These are phyloP conservation scores for Mrakia hoshinonis DNA, from an alignment of 768 basidiomycete species.

Conservation along the genomic window DNA sequence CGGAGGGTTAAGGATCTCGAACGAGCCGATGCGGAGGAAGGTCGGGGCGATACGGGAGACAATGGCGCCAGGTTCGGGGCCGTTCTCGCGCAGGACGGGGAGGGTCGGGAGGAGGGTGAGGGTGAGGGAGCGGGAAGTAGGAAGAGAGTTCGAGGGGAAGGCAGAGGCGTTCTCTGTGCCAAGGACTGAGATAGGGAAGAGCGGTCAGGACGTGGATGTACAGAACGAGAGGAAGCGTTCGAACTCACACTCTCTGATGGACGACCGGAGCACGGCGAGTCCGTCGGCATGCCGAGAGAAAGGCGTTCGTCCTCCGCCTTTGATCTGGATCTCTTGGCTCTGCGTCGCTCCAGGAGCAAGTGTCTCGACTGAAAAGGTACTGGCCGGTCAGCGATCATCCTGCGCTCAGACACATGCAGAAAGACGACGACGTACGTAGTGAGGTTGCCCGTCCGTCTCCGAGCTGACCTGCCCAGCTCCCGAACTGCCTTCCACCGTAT, in stretches of 20 bases:
- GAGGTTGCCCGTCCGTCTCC: constrained; percentile 95
- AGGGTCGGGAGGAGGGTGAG: constrained; percentile 58
- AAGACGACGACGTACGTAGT: constrained; percentile 48
- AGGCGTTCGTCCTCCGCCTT: constrained; percentile 87
- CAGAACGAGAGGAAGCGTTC: neutral
- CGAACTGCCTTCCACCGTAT: constrained; percentile 47
- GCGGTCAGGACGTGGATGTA: neutral
- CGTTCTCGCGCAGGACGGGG: constrained; percentile 61
- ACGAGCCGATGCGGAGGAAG: constrained; percentile 82
- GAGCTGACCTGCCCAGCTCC: constrained; percentile 71
- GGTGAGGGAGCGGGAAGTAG: constrained; percentile 56
- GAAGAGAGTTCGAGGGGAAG: neutral
- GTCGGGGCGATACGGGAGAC: constrained; percentile 76
- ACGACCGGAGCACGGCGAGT: constrained; percentile 86
- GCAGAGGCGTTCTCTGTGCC: constrained; percentile 67
- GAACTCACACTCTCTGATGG: constrained; percentile 64
- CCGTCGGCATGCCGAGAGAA: constrained; percentile 90
- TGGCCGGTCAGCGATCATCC: neutral
- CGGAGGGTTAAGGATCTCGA: constrained; percentile 74
- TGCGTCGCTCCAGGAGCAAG: neutral
- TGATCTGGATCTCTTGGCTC: constrained; percentile 79
- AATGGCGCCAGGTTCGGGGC: constrained; percentile 59
- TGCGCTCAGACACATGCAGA: neutral
- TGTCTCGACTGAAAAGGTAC: constrained; percentile 16
- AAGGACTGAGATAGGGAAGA: constrained; percentile 44